Percentiles rank a stretch among this genome's conserved stretches.
Evolutionary conservation across 345 rosid genomes (phyloP).

Genomic region (Syzygium jambos): DNA sequence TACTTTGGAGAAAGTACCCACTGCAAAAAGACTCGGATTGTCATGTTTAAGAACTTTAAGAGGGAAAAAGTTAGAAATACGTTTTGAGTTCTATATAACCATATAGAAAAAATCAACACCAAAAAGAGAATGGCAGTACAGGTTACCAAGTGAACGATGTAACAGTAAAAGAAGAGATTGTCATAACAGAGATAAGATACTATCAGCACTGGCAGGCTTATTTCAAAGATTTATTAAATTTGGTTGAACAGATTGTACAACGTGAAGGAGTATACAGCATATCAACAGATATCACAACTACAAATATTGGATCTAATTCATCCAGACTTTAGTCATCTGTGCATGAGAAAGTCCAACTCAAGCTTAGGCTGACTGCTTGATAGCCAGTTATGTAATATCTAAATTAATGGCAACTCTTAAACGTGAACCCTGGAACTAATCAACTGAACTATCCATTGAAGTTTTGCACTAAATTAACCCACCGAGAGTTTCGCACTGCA

Average conservation of each 20-base stretch:
- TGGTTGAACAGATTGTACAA: neutral
- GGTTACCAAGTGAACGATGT: neutral
- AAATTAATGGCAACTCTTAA: neutral
- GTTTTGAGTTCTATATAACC: neutral
- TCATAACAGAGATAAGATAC: neutral
- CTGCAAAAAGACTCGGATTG: slow-evolving; percentile 41
- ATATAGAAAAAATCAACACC: neutral
- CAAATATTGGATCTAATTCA: neutral
- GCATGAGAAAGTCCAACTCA: neutral
- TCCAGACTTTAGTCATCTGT: neutral
- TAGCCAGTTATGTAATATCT: neutral
- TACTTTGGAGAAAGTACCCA: slow-evolving; percentile 97
- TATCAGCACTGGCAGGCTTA: neutral
- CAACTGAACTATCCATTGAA: neutral
- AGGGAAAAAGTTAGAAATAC: neutral
- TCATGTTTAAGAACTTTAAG: neutral
- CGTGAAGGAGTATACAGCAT: neutral
- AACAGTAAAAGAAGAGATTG: neutral
- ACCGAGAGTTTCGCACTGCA: neutral
- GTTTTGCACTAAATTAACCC: neutral
- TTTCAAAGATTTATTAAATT: neutral
- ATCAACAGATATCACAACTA: neutral
- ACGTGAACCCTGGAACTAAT: neutral
- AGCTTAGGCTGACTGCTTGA: neutral
- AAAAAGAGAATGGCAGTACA: neutral